Percentiles rank a stretch among this genome's conserved stretches.
These are phyloP conservation scores for Aureobasidium sp. DNA, from an alignment of 2,329 filamentous ascomycete genomes.

Conservation along the genomic window DNA sequence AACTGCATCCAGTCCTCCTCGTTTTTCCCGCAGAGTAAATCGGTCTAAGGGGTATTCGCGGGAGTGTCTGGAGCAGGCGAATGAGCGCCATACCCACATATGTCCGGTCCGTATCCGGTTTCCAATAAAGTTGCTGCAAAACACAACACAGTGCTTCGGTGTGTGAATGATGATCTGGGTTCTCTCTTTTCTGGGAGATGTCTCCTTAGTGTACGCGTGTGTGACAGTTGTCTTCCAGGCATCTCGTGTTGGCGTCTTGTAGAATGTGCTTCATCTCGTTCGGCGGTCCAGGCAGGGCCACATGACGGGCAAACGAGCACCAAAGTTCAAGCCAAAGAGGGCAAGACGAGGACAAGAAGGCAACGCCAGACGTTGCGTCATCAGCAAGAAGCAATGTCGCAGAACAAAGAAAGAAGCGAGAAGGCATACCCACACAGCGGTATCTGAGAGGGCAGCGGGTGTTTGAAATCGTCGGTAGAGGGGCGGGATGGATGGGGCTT, in stretches of 20 bases:
- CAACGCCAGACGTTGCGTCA: constrained; percentile 1
- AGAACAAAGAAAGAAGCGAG: constrained; percentile 28
- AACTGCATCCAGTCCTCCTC: constrained; percentile 10
- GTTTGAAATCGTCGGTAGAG: constrained; percentile 31
- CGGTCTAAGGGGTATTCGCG: constrained; percentile 15
- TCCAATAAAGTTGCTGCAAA: constrained; percentile 7
- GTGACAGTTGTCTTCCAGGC: neutral
- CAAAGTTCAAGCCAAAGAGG: constrained; percentile 24
- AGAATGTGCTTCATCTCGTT: constrained; percentile 18
- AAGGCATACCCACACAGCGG: constrained; percentile 26
- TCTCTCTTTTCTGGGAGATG: neutral
- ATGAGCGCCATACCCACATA: constrained; percentile 21
- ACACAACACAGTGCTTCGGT: constrained; percentile 12
- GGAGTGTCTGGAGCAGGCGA: constrained; percentile 16
- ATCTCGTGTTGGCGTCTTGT: constrained; percentile 6
- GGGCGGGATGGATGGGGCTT: constrained; percentile 37
- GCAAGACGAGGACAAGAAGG: constrained; percentile 19
- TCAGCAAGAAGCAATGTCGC: constrained; percentile 21
- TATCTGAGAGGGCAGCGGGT: constrained; percentile 30
- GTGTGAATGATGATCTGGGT: constrained; percentile 2
- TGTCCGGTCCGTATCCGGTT: constrained; percentile 16
- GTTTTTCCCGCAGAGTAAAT: constrained; percentile 16
- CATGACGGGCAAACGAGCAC: constrained; percentile 19
- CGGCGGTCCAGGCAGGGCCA: constrained; percentile 31
- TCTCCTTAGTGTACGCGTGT: neutral